phyloP scores from a whole-genome alignment of 2,329 filamentous ascomycete genomes.

The Plenodomus lindquistii region DNA sequence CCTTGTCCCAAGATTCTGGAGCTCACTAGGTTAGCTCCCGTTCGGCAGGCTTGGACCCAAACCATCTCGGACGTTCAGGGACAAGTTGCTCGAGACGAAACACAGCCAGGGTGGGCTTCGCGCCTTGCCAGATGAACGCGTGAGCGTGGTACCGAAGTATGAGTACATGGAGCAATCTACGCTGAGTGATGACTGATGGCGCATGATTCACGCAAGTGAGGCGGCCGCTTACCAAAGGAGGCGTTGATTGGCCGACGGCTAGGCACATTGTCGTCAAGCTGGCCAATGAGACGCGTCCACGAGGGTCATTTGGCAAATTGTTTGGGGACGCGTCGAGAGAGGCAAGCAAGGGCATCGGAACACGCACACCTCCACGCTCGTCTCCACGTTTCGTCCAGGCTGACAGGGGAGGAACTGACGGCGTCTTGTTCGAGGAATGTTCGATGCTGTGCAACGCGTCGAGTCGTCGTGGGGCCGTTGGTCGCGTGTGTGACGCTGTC shows the following conservation, averaged over 20 bases:
- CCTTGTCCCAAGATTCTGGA: too few relatives aligned
- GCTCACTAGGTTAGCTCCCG: slow-evolving; percentile 11
- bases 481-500: neutral
- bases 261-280: neutral
- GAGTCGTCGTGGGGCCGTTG: neutral
- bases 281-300: neutral
- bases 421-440: slow-evolving; percentile 2
- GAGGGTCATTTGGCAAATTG: neutral
- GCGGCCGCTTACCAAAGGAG: neutral
- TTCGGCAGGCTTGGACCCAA: slow-evolving; percentile 2
- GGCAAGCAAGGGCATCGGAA: neutral
- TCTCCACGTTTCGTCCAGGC: too few relatives aligned
- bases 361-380: neutral
- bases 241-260: neutral
- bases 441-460: slow-evolving; percentile 6
- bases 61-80: too few relatives aligned
- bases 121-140: too few relatives aligned
- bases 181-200: too few relatives aligned
- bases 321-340: neutral
- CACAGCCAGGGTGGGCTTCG: too few relatives aligned
- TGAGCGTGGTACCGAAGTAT: too few relatives aligned
- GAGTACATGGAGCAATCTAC: too few relatives aligned
- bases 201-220: neutral
- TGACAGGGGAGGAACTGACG: too few relatives aligned
- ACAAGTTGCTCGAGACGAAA: too few relatives aligned